Evolutionary conservation across 2,329 filamentous ascomycete species (phyloP).

Genomic region (Penicillium olsonii): DNA sequence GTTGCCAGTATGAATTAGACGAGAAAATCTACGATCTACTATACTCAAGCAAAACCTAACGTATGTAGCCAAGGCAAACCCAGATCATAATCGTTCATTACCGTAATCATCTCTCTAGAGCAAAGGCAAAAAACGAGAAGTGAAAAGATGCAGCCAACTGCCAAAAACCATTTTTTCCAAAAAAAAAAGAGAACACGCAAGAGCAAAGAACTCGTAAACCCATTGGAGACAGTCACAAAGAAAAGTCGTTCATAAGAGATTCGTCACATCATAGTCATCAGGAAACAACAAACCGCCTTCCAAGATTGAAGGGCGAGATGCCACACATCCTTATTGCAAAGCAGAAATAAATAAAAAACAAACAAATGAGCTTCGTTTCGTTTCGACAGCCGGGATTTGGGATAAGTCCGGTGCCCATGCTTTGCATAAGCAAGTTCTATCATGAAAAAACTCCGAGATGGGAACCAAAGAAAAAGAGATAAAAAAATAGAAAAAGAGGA

Average conservation of each 20-base stretch:
- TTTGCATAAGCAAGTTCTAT: conserved; percentile 21
- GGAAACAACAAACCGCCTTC: conserved; percentile 13
- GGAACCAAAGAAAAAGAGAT: not conserved
- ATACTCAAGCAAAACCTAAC: conserved; percentile 4
- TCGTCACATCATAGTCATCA: conserved; percentile 42
- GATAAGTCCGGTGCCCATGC: conserved; percentile 15
- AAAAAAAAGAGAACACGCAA: conserved; percentile 7
- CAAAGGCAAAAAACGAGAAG: conserved; percentile 13
- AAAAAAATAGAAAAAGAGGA: conserved; percentile 19
- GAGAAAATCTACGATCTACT: conserved; percentile 7
- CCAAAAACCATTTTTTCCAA: not conserved
- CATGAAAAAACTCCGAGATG: conserved; percentile 14
- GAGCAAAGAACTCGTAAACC: conserved; percentile 3
- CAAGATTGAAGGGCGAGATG: not conserved
- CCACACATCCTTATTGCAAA: not conserved
- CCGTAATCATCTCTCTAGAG: conserved; percentile 29
- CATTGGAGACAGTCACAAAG: conserved; percentile 21
- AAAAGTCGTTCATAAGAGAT: conserved; percentile 34
- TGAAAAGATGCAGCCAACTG: conserved; percentile 5
- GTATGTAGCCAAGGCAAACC: conserved; percentile 9
- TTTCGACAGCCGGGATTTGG: conserved; percentile 8
- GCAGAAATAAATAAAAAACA: conserved; percentile 2
- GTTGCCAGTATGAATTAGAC: not conserved
- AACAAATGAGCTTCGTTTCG: conserved; percentile 13
- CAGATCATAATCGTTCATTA: conserved; percentile 29